Percentiles rank a stretch among this genome's conserved stretches.
Evolutionary conservation across 129 eudicot genomes (phyloP).

Genomic region (Helianthus tuberosus): DNA sequence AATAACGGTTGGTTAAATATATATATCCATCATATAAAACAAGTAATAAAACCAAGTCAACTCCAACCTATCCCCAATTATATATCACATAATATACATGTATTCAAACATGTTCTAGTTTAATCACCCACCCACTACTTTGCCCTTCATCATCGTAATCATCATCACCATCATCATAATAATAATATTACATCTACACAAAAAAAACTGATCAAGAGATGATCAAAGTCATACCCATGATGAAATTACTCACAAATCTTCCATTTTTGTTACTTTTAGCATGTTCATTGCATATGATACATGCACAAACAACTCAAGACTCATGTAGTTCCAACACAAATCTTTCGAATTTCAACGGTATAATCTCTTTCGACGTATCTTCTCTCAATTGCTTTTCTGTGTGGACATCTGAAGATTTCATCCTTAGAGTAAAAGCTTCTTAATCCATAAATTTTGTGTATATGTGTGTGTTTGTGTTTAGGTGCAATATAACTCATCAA

Average conservation of each 20-base stretch:
- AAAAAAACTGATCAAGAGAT: background rate
- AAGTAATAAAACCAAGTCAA: constrained; percentile 38
- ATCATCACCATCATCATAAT: constrained; percentile 7
- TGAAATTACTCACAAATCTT: constrained; percentile 32
- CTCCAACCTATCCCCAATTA: constrained; percentile 23
- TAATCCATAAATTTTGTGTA: background rate
- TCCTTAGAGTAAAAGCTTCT: constrained; percentile 78
- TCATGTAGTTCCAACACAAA: constrained; percentile 50
- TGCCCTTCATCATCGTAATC: constrained; percentile 11
- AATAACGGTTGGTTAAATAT: constrained; percentile 12
- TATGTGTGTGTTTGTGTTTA: background rate
- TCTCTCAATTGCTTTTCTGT: constrained; percentile 58
- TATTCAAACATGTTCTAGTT: constrained; percentile 32
- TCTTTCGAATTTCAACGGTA: constrained; percentile 28
- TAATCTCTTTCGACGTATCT: constrained; percentile 52
- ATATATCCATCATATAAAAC: constrained; percentile 8
- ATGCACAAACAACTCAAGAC: constrained; percentile 63
- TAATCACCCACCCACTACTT: constrained; percentile 31
- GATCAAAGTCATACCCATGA: constrained; percentile 28
- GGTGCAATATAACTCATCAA: background rate
- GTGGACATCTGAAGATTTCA: constrained; percentile 65
- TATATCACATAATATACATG: constrained; percentile 23
- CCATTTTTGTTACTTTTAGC: constrained; percentile 33
- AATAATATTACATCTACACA: background rate
- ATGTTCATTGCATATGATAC: constrained; percentile 30